Conservation (phyloP, 768 basidiomycete genomes). For the Mycena galopus region DNA sequence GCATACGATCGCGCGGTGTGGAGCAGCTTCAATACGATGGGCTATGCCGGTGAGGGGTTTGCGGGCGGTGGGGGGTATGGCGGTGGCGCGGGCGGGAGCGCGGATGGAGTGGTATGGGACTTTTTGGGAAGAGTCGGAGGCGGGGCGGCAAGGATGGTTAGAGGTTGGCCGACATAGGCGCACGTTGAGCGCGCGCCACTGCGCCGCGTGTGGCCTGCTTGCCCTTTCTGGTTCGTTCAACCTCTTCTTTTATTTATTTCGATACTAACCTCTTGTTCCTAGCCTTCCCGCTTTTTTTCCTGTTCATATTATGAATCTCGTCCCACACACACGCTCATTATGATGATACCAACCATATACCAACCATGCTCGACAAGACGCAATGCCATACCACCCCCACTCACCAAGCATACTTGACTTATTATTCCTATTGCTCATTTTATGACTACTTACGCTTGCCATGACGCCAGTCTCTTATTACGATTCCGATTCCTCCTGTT, state of each 20-base stretch:
- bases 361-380: neutral
- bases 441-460: slow-evolving; percentile 9
- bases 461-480: too few relatives aligned
- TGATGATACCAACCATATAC: too few relatives aligned
- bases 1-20: slow-evolving; percentile 85
- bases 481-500: too few relatives aligned
- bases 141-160: slow-evolving; percentile 79
- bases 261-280: too few relatives aligned
- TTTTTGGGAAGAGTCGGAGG: slow-evolving; percentile 79
- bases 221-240: neutral
- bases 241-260: too few relatives aligned
- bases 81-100: slow-evolving; percentile 55
- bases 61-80: slow-evolving; percentile 36
- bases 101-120: slow-evolving; percentile 74
- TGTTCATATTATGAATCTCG: too few relatives aligned
- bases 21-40: slow-evolving; percentile 83
- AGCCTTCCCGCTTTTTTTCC: too few relatives aligned
- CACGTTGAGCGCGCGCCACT: neutral
- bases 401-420: too few relatives aligned
- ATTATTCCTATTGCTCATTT: slow-evolving; percentile 19
- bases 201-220: too few relatives aligned
- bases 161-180: slow-evolving; percentile 81
- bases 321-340: neutral
- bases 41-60: slow-evolving; percentile 80
- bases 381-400: slow-evolving; percentile 30